Conservation (phyloP, 169 alveolate genomes). For the Ophryocystis elektroscirrha region DNA sequence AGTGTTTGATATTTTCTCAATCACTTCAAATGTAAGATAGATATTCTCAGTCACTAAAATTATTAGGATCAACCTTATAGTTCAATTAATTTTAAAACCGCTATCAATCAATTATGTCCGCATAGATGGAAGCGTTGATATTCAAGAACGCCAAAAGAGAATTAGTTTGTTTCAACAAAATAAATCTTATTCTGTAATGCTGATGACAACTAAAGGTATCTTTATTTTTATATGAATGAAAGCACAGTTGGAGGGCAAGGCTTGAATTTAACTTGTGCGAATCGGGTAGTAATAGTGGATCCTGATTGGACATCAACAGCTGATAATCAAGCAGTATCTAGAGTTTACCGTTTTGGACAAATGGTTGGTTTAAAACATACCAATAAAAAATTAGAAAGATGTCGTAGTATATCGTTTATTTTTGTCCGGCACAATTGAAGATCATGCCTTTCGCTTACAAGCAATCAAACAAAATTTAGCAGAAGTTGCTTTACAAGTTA, state of each 20-base stretch:
- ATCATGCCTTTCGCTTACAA: conserved; percentile 31
- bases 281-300: conserved; percentile 45
- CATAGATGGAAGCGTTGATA: neutral
- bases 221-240: too few species aligned
- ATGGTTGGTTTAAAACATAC: too few species aligned
- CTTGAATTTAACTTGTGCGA: conserved; percentile 45
- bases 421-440: neutral
- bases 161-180: neutral
- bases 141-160: neutral
- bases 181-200: conserved; percentile 34
- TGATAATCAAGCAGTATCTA: conserved; percentile 50
- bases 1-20: too few species aligned
- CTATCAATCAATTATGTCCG: too few species aligned
- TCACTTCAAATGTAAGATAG: too few species aligned
- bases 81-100: too few species aligned
- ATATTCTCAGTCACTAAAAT: too few species aligned
- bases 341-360: conserved; percentile 50
- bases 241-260: conserved; percentile 54
- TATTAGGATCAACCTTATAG: too few species aligned
- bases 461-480: too few species aligned
- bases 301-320: conserved; percentile 55
- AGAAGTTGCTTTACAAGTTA: too few species aligned
- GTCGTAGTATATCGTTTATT: conserved; percentile 43
- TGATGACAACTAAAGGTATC: conserved; percentile 40
- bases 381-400: too few species aligned